Percentiles rank a stretch among this genome's conserved stretches.
phyloP scores from a whole-genome alignment of 2,329 filamentous ascomycete species.

The Nemania diffusa region DNA sequence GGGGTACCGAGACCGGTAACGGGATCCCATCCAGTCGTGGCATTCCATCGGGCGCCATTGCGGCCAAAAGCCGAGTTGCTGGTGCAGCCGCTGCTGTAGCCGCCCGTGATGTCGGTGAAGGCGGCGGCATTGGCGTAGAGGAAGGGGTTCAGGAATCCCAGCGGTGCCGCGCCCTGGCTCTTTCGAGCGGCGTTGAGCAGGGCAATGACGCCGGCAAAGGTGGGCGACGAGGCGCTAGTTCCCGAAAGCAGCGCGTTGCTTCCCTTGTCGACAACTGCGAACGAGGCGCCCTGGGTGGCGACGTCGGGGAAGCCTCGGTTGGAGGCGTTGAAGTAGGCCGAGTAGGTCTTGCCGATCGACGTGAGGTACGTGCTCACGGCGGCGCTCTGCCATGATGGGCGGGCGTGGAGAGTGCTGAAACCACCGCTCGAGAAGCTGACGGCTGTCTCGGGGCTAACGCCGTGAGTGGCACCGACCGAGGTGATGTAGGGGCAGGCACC shows the following conservation, averaged over 20 bases:
- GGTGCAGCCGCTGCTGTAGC: constrained; percentile 45
- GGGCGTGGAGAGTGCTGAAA: constrained; percentile 53
- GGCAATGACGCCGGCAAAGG: constrained; percentile 54
- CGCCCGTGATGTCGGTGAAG: constrained; percentile 47
- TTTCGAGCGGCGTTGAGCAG: constrained; percentile 56
- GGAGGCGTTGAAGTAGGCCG: constrained; percentile 50
- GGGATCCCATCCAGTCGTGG: constrained; percentile 48
- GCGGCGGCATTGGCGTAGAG: constrained; percentile 49
- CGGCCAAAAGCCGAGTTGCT: constrained; percentile 41
- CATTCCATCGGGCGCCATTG: constrained; percentile 47
- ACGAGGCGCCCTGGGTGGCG: constrained; percentile 62
- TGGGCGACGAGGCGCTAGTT: constrained; percentile 52
- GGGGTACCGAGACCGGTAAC: constrained; percentile 50
- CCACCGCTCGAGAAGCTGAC: constrained; percentile 54
- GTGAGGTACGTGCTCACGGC: constrained; percentile 50
- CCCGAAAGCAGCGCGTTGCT: constrained; percentile 44
- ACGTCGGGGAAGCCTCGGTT: constrained; percentile 55
- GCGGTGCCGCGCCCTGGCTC: constrained; percentile 47
- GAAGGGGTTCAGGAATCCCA: constrained; percentile 50
- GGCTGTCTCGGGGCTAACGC: constrained; percentile 49
- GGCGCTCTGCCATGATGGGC: constrained; percentile 49
- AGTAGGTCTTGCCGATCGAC: constrained; percentile 53
- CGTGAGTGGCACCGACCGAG: constrained; percentile 64
- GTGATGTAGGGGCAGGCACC: constrained; percentile 65
- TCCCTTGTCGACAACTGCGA: constrained; percentile 50